Evolutionary conservation across 2,329 filamentous ascomycete genomes (phyloP).

Genomic region (Aurifilum marmelostoma): DNA sequence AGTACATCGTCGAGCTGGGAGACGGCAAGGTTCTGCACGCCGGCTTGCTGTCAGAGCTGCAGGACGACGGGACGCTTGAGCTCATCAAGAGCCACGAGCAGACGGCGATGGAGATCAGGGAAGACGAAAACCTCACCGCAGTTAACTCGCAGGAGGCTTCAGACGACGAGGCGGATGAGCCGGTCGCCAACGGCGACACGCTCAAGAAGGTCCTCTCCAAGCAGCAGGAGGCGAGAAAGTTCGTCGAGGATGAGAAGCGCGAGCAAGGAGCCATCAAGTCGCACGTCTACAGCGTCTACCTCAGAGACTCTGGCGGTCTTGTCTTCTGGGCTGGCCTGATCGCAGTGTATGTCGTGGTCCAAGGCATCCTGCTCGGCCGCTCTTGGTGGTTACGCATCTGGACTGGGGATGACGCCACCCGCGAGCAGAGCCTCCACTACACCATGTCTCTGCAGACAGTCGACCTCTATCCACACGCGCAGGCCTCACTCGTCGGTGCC

Average conservation of each 20-base stretch:
- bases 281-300: constrained; percentile 68
- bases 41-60: constrained; percentile 68
- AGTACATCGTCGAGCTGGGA: constrained; percentile 74
- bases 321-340: constrained; percentile 61
- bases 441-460: constrained; percentile 49
- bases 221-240: constrained; percentile 61
- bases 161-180: constrained; percentile 44
- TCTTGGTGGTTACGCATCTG: constrained; percentile 69
- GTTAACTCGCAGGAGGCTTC: constrained; percentile 59
- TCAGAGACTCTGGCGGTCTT: constrained; percentile 67
- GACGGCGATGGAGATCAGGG: constrained; percentile 46
- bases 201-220: constrained; percentile 56
- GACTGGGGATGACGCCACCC: constrained; percentile 49
- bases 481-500: constrained; percentile 29
- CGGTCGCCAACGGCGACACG: constrained; percentile 43
- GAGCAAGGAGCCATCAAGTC: constrained; percentile 71
- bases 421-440: constrained; percentile 46
- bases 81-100: constrained; percentile 62
- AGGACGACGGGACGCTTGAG: constrained; percentile 58
- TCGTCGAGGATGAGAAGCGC: constrained; percentile 74
- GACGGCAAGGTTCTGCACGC: constrained; percentile 68
- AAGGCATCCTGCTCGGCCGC: constrained; percentile 58
- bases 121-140: constrained; percentile 55
- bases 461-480: constrained; percentile 44
- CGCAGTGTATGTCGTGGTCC: constrained; percentile 56